Percentiles rank a stretch among this genome's conserved stretches.
Conservation (phyloP, 495 filamentous ascomycete genomes). For the Lineolata rhizophorae region DNA sequence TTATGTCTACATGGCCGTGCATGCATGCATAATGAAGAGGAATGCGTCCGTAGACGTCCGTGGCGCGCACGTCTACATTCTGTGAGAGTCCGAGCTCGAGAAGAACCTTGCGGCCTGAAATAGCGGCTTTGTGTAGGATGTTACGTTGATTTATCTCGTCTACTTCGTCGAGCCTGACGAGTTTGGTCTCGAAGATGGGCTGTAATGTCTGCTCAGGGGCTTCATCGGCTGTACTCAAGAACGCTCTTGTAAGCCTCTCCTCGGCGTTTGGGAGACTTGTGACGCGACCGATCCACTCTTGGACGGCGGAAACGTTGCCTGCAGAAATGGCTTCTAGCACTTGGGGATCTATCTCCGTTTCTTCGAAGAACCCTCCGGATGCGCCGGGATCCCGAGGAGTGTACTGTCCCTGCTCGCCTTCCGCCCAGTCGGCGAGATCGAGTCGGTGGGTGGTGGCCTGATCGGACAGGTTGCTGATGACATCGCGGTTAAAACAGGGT, state of each 20-base stretch:
- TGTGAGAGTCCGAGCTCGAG: slow-evolving; percentile 47
- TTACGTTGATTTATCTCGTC: slow-evolving; percentile 97
- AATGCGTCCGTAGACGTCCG: slow-evolving; percentile 83
- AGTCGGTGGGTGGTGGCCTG: slow-evolving; percentile 83
- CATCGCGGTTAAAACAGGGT: slow-evolving; percentile 89
- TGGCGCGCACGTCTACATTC: slow-evolving; percentile 50
- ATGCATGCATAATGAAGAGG: slow-evolving; percentile 94
- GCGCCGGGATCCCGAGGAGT: slow-evolving; percentile 21
- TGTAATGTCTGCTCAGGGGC: slow-evolving; percentile 58
- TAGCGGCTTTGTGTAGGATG: slow-evolving; percentile 83
- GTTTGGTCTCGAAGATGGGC: slow-evolving; percentile 51
- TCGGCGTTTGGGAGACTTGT: slow-evolving; percentile 30
- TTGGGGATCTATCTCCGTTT: slow-evolving; percentile 69
- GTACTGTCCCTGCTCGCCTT: slow-evolving; percentile 72
- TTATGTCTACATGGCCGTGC: slow-evolving; percentile 73
- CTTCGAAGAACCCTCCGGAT: slow-evolving; percentile 24
- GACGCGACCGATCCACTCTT: slow-evolving; percentile 39
- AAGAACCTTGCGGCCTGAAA: slow-evolving; percentile 62
- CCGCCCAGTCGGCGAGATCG: slow-evolving; percentile 88
- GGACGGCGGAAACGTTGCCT: slow-evolving; percentile 40
- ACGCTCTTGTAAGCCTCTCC: slow-evolving; percentile 67
- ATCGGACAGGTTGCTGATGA: slow-evolving; percentile 89
- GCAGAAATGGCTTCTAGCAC: slow-evolving; percentile 68
- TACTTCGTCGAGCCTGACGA: slow-evolving; percentile 70
- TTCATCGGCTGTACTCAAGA: slow-evolving; percentile 68